phyloP scores from a whole-genome alignment of 495 filamentous ascomycete genomes.

The Aspergillus cavernicola region DNA sequence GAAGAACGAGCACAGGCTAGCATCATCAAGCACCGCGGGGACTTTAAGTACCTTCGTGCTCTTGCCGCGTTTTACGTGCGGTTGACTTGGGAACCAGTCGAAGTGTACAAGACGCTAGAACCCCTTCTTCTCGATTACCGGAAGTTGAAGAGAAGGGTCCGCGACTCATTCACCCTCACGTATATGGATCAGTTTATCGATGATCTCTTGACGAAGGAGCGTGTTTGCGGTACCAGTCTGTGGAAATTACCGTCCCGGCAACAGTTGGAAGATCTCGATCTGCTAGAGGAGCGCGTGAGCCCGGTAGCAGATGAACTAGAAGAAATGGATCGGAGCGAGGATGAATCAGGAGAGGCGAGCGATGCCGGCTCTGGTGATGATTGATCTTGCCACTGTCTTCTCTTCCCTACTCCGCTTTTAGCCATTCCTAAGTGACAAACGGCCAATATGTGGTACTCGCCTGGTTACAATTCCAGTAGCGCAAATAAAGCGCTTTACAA shows the following conservation, averaged over 20 bases:
- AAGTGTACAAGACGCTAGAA: constrained; percentile 78
- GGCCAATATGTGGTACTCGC: neutral
- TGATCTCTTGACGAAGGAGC: constrained; percentile 82
- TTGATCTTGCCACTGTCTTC: constrained; percentile 14
- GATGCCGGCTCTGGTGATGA: constrained; percentile 26
- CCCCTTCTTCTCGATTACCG: constrained; percentile 77
- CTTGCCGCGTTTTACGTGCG: constrained; percentile 89
- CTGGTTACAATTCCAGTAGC: too few relatives aligned
- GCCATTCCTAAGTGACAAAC: neutral
- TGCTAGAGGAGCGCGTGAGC: constrained; percentile 82
- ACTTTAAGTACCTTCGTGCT: constrained; percentile 86
- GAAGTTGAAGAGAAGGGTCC: constrained; percentile 72
- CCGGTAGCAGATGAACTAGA: constrained; percentile 79
- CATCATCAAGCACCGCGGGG: constrained; percentile 53
- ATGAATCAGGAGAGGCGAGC: constrained; percentile 20
- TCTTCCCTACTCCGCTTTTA: neutral
- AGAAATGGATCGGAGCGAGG: constrained; percentile 67
- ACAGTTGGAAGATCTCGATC: constrained; percentile 82
- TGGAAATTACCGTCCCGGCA: constrained; percentile 85
- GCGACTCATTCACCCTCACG: constrained; percentile 67
- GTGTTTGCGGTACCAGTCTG: constrained; percentile 86
- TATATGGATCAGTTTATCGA: constrained; percentile 93
- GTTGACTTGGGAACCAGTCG: constrained; percentile 78
- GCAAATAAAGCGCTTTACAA: too few relatives aligned
- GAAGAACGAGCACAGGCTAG: constrained; percentile 20